Evolutionary conservation across 148 eudicot species (phyloP).

Genomic region (Vaccinium darrowii): DNA sequence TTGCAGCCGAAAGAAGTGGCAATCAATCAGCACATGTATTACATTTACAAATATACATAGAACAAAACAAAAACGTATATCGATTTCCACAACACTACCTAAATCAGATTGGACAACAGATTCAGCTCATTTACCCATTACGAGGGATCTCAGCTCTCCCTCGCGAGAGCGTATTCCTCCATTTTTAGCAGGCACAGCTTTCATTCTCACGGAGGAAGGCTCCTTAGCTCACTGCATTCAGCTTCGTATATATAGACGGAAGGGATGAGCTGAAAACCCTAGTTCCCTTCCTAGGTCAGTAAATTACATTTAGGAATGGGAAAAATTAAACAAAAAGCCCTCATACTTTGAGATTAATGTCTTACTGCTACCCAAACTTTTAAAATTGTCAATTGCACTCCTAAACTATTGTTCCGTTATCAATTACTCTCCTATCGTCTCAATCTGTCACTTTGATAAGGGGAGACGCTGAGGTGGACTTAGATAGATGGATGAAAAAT

Average conservation of each 20-base stretch:
- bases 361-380: too few relatives aligned
- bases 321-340: too few relatives aligned
- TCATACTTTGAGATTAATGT: too few relatives aligned
- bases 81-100: not conserved
- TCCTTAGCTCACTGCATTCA: not conserved
- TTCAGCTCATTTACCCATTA: not conserved
- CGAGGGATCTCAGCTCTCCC: not conserved
- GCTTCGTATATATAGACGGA: not conserved
- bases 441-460: too few relatives aligned
- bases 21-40: conserved; percentile 1
- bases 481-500: too few relatives aligned
- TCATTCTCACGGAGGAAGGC: not conserved
- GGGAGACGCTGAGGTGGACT: too few relatives aligned
- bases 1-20: conserved; percentile 53
- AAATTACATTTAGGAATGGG: too few relatives aligned
- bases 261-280: not conserved
- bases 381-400: too few relatives aligned
- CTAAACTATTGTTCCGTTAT: too few relatives aligned
- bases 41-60: not conserved
- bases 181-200: not conserved
- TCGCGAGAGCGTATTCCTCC: not conserved
- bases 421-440: too few relatives aligned
- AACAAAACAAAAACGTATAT: not conserved
- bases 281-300: not conserved
- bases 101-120: not conserved